Base-by-base conservation (phyloP, 179 eudicot species). In the Amaranthus tricolor region DNA sequence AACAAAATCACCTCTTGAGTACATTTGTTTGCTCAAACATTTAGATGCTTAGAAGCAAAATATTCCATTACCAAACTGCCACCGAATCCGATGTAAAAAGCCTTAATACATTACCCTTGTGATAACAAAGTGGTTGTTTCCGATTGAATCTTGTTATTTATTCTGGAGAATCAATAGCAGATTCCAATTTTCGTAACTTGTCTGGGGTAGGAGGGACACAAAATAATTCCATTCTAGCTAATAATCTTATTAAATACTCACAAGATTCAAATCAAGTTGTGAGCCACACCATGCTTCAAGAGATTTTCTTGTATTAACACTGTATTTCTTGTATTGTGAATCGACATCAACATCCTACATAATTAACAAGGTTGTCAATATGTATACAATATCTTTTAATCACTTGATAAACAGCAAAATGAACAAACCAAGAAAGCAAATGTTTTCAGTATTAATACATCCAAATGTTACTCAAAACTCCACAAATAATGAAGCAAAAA, bases 251-350 rank as follows among this genome's bases (percentile, higher is more conserved):
- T n/a, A 76, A 76, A 75, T 79, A 88, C 99, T 79, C 88, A 95
- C 99, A 74, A 95, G 97, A 74, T 92, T 94, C 82, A 93, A 78
- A 79, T 95, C 97, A 79, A 88, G 90, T 80, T 85, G 85, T 52
- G 84, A 76, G 70, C 88, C 85, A 79, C 96, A 90, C 99, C 99
- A 95, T 56, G 99, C 95, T 75, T 93, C 97, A 68, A 95, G 98
- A 75, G 97, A 90, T 75, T 83, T 86, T 78, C 97, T 88, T 65
- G 98, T 90, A 66, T 68, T 82, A 63, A 62, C 50, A 68, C 83
- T 95, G 85, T 90, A 95, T 77, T 74, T 82, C 77, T 86, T 88
- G 90, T 90, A 95, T 51, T 85, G 88, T 53, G 90, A 78, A 78
- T 85, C 83, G 76, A 90, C 84, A 75, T 95, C 95, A 66, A 79